Evolutionary conservation across 768 basidiomycete genomes (phyloP), one percentile per base, ranked within the genome.

Genomic region (Panaeolus cyanescens): DNA sequence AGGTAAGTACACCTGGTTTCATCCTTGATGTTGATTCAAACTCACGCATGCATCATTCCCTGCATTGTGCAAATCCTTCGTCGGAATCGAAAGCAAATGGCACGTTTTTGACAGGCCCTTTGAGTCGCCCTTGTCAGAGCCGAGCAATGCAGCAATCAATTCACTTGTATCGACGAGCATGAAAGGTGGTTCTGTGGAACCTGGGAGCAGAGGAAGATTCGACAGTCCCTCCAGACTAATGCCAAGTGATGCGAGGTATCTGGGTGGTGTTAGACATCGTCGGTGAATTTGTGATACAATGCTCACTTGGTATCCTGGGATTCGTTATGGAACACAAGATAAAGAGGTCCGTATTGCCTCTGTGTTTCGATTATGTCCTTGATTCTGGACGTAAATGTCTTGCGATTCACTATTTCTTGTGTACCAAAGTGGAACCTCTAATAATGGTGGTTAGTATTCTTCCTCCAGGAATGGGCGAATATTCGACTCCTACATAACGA

Each of bases 1-100:
- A 53, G 33, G 25, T 64, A 15, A 66, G n/a, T 33, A 32, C 15
- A 5, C 15, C 13, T 50, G 3, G 45, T 25, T 15, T 5, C 19
- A 25, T 7, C 33, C 25, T n/a, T n/a, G 36, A 54, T 17, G 4
- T 56, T 15, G 8, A 61, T 2, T 39, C 32, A 32, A 17, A 75
- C 87, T 39, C 66, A 93, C 93, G 70, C 89, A 82, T 1, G 93
- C 92, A 71, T 95, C 92, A 68, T 94, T 95, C 0, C 92, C 93
- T 1, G 91, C 92, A 68, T 95, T 96, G 79, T 94, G 94, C 60
- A 90, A 64, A 65, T 80, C 77, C 32, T 79, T 64, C 1, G 84
- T 83, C 0, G 74, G 64, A 55, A 93, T 79, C 55, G 85, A 82
- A 20, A 95, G 79, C 56, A 87, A 83, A 50, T 77, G 75, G 72